A percentile compares a stretch with the other conserved stretches of the same genome.
Conservation (phyloP, 2,329 filamentous ascomycete species). For the Xylaria sp. region DNA sequence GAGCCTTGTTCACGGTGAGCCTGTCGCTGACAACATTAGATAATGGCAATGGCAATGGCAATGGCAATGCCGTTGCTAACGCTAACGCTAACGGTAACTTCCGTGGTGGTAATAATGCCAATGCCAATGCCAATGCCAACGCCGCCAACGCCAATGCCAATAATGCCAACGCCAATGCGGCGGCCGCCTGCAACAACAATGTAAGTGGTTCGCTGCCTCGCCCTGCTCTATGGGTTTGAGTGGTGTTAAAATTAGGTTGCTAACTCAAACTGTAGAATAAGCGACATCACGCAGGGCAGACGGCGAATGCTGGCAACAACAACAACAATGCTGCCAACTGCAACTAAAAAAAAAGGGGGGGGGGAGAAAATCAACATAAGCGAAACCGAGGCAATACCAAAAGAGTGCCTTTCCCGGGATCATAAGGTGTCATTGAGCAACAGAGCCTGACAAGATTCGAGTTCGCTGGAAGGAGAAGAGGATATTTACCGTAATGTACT, state of each 20-base stretch:
- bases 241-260: neutral
- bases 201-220: conserved; percentile 8
- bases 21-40: conserved; percentile 23
- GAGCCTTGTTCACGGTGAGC: neutral
- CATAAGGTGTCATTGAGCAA: neutral
- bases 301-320: conserved; percentile 32
- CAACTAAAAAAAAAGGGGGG: conserved; percentile 14
- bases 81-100: conserved; percentile 15
- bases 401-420: neutral
- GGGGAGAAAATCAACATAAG: neutral
- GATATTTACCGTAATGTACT: neutral
- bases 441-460: neutral
- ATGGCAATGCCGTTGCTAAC: conserved; percentile 22
- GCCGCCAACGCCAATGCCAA: conserved; percentile 12
- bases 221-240: neutral
- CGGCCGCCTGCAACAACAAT: conserved; percentile 40
- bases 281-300: conserved; percentile 39
- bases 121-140: conserved; percentile 15
- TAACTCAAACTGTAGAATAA: conserved; percentile 34
- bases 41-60: conserved; percentile 24
- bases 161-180: conserved; percentile 24
- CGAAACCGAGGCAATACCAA: neutral
- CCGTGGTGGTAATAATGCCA: conserved; percentile 11
- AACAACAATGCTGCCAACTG: conserved; percentile 32
- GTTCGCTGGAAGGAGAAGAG: neutral